Conservation (phyloP, 2,329 filamentous ascomycete species). For the Hypoxylon sp. region DNA sequence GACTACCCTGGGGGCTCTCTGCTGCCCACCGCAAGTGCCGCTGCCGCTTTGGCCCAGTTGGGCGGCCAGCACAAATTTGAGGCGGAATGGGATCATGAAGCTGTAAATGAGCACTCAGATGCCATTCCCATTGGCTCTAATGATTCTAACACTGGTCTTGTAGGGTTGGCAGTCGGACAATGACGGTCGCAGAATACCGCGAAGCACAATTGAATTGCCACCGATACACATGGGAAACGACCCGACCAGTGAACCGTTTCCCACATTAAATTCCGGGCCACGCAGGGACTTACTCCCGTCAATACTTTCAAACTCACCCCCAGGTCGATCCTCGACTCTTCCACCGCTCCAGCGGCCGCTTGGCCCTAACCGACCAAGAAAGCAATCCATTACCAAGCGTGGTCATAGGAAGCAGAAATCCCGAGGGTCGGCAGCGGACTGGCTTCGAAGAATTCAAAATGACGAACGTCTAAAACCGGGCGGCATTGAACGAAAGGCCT, state of each 20-base stretch:
- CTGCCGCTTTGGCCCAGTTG: conserved; percentile 87
- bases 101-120: conserved; percentile 63
- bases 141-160: conserved; percentile 40
- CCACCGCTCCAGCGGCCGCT: conserved; percentile 83
- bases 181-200: conserved; percentile 71
- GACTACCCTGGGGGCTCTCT: conserved; percentile 74
- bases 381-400: conserved; percentile 86
- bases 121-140: conserved; percentile 27
- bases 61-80: conserved; percentile 78
- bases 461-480: conserved; percentile 73
- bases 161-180: conserved; percentile 80
- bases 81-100: conserved; percentile 81
- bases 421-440: conserved; percentile 74
- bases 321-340: conserved; percentile 87
- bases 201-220: conserved; percentile 78
- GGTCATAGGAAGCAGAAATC: conserved; percentile 86
- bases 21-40: conserved; percentile 79
- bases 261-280: conserved; percentile 68
- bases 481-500: conserved; percentile 82
- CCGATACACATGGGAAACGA: conserved; percentile 71
- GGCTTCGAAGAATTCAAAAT: conserved; percentile 69
- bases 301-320: conserved; percentile 82
- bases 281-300: conserved; percentile 84
- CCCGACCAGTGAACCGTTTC: conserved; percentile 80
- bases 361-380: conserved; percentile 79